A percentile compares a stretch with the other conserved stretches of the same genome.
Evolutionary conservation across 176 grass and related monocot genomes (phyloP).

Genomic region (Oryza meyeriana): DNA sequence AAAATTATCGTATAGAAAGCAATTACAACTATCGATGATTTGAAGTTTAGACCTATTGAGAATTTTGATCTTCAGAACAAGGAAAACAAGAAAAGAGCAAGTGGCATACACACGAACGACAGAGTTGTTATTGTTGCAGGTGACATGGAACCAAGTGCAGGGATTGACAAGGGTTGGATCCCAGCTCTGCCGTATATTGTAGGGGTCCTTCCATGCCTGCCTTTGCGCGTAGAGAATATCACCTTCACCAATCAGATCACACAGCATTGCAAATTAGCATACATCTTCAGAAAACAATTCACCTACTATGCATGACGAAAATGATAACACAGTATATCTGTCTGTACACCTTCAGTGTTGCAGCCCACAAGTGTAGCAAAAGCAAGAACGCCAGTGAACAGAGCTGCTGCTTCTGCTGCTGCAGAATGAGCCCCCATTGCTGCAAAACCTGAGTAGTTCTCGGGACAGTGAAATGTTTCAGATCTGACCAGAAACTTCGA

Average conservation of each 20-base stretch:
- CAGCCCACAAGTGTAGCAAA: slow-evolving; percentile 21
- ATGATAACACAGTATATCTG: no score
- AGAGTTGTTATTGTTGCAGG: slow-evolving; percentile 18
- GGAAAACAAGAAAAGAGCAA: not conserved
- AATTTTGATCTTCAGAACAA: not conserved
- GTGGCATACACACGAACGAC: slow-evolving; percentile 28
- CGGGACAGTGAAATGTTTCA: not conserved
- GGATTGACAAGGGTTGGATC: slow-evolving; percentile 33
- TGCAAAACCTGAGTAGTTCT: not conserved
- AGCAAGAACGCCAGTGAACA: not conserved
- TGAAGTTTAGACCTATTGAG: not conserved
- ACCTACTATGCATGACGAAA: no score
- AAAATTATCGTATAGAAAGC: not conserved
- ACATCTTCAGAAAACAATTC: not conserved
- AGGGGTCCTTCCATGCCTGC: slow-evolving; percentile 14
- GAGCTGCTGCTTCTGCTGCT: not conserved
- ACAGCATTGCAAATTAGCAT: not conserved
- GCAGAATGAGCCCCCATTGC: not conserved
- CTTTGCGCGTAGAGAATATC: slow-evolving; percentile 36
- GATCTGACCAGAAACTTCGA: not conserved
- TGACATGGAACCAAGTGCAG: slow-evolving; percentile 41
- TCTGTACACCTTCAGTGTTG: slow-evolving; percentile 29
- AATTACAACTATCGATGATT: not conserved
- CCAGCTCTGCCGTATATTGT: slow-evolving; percentile 34
- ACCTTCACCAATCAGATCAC: no score